Percentiles rank a stretch among this genome's conserved stretches.
phyloP scores from a whole-genome alignment of 1,284 basidiomycete genomes.

The Cryptococcus jaspeensis region DNA sequence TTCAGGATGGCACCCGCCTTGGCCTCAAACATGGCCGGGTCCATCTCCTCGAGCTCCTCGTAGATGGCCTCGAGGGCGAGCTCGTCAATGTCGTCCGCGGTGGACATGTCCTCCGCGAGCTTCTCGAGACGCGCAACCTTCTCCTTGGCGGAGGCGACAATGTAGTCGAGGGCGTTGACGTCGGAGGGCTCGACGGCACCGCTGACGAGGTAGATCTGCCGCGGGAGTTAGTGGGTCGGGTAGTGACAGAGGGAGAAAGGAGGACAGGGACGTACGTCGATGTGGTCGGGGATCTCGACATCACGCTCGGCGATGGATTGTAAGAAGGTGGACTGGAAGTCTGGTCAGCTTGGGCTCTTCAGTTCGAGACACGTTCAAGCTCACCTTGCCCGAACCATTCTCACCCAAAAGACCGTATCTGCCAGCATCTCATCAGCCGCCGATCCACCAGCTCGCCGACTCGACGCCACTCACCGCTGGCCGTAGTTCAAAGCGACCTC shows the following conservation, averaged over 20 bases:
- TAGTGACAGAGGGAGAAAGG: background rate
- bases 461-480: constrained; percentile 61
- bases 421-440: constrained; percentile 1
- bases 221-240: background rate
- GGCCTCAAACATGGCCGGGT: constrained; percentile 90
- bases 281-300: constrained; percentile 89
- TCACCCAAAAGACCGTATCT: constrained; percentile 89
- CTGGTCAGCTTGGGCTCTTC: background rate
- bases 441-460: background rate
- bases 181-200: constrained; percentile 98
- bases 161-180: constrained; percentile 93
- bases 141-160: constrained; percentile 84
- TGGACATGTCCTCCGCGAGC: constrained; percentile 88
- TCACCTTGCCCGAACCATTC: constrained; percentile 95
- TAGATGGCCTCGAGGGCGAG: constrained; percentile 81
- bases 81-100: constrained; percentile 87
- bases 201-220: constrained; percentile 80
- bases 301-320: constrained; percentile 79
- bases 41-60: constrained; percentile 96
- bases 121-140: constrained; percentile 96
- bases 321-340: constrained; percentile 54
- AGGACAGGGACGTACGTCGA: constrained; percentile 60
- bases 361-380: constrained; percentile 25
- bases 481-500: constrained; percentile 94
- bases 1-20: constrained; percentile 95